A percentile compares a stretch with the other conserved stretches of the same genome.
Conservation (phyloP, 106 monocot species). For the Cymbidium sinense region DNA sequence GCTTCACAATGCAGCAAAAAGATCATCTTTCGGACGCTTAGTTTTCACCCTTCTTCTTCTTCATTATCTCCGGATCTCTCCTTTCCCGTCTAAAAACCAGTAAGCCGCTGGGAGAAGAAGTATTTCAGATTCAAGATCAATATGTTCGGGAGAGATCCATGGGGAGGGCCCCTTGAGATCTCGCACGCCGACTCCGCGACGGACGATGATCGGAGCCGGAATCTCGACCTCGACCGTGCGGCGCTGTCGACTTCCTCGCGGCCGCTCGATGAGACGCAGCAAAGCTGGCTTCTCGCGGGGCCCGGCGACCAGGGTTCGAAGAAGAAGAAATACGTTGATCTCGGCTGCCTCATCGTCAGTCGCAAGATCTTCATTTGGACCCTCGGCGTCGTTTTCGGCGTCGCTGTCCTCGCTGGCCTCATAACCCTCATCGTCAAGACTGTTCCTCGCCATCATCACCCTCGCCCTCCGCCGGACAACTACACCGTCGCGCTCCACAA, state of each 20-base stretch:
- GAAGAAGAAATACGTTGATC: slow-evolving; percentile 96
- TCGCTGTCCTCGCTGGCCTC: slow-evolving; percentile 54
- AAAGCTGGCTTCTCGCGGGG: slow-evolving; percentile 96
- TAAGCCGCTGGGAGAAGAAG: neutral
- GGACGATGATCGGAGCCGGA: slow-evolving; percentile 92
- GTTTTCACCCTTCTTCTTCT: neutral
- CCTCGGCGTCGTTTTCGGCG: slow-evolving; percentile 41
- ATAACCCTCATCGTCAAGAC: slow-evolving; percentile 56
- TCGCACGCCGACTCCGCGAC: slow-evolving; percentile 76
- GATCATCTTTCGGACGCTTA: neutral
- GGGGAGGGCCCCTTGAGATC: slow-evolving; percentile 96
- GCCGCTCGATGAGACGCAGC: slow-evolving; percentile 93
- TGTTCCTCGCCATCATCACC: slow-evolving; percentile 51
- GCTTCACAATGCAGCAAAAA: slow-evolving; percentile 1
- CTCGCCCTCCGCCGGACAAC: slow-evolving; percentile 69
- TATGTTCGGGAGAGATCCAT: slow-evolving; percentile 61
- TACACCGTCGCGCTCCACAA: slow-evolving; percentile 88
- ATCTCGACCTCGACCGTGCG: slow-evolving; percentile 75
- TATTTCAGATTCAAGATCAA: slow-evolving; percentile 24
- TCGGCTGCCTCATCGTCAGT: slow-evolving; percentile 85
- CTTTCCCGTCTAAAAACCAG: neutral
- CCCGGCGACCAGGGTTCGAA: slow-evolving; percentile 72
- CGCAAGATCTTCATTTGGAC: slow-evolving; percentile 74
- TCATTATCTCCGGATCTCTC: neutral
- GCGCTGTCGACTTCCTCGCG: slow-evolving; percentile 45